Evolutionary conservation across 2,329 filamentous ascomycete genomes (phyloP), one percentile per base, ranked within the genome.

Genomic region (Xylaria sp.): DNA sequence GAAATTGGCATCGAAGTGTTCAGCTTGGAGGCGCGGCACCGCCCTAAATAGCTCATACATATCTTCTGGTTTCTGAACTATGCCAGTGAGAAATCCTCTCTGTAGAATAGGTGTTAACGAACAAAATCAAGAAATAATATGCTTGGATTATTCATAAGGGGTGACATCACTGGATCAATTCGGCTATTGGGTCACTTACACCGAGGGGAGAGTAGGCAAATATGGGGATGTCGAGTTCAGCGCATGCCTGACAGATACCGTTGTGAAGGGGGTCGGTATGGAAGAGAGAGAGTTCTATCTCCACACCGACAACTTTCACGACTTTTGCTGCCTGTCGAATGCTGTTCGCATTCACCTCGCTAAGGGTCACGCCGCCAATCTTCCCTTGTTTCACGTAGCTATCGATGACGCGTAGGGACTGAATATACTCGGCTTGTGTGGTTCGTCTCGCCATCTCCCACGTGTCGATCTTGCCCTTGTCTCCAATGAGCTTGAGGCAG

Each of bases 201-300:
- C 86, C 85, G 0, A 89, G 80, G 2, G 88, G 87, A 25, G 72
- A 69, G 56, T 70, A 89, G 0, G 85, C 85, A 6, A 88, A 77
- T 51, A 90, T 82, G 0, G 87, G 84, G 52, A 90, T 89, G 10
- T 80, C 81, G 2, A 87, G 78, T 74, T 89, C 85, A 1, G 69
- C 74, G 67, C 82, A 83, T 0, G 79, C 73, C 8, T 74, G 73
- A 6, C 77, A 77, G 46, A 83, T 73, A 0, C 81, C 79, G 33
- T 78, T 74, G 18, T 70, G 67, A 31, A 77, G 69, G n/a, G 75
- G 73, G 12, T 79, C 76, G 7, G 74, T 77, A 9, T 71, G 8
- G 71, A 75, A 80, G 23, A 80, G 72, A 10, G 76, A 79, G 33
- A 80, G 73, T 62, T 82, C 81, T 20, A 79, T 72, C 66, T 82